A percentile compares a stretch with the other conserved stretches of the same genome.
phyloP scores from a whole-genome alignment of 1,139 yeast species.

The Geotrichum australiense region DNA sequence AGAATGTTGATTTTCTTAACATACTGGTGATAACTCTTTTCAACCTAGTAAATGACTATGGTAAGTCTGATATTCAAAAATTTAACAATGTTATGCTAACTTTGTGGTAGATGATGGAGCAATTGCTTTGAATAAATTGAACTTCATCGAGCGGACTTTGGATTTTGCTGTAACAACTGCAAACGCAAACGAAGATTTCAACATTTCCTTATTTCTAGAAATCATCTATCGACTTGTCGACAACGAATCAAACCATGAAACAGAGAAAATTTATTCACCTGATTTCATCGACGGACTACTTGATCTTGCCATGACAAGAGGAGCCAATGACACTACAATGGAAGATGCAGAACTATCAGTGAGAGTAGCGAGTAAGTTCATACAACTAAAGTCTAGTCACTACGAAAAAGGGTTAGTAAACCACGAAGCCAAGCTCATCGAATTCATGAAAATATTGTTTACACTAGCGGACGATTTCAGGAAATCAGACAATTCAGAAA shows the following conservation, averaged over 20 bases:
- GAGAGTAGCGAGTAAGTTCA: constrained; percentile 1
- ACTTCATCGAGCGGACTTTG: not conserved
- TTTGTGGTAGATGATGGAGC: constrained; percentile 2
- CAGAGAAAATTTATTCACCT: not conserved
- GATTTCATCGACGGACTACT: constrained; percentile 3
- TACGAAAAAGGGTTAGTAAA: not conserved
- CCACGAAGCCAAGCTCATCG: constrained; percentile 8
- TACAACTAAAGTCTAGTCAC: not conserved
- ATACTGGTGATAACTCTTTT: constrained; percentile 7
- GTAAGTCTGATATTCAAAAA: constrained; percentile 5
- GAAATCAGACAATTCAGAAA: constrained; percentile 5
- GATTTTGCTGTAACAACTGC: not conserved
- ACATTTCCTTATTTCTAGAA: constrained; percentile 9
- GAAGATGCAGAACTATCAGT: constrained; percentile 4
- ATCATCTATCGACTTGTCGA: not conserved
- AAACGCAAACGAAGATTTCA: constrained; percentile 2
- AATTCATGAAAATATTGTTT: constrained; percentile 20
- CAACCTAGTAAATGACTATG: constrained; percentile 15
- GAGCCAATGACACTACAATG: constrained; percentile 1
- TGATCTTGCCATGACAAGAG: constrained; percentile 2
- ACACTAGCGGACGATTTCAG: constrained; percentile 13
- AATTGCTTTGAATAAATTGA: constrained; percentile 1
- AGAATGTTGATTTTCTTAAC: not conserved
- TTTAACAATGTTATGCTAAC: not conserved
- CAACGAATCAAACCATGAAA: not conserved